Percentiles rank a stretch among this genome's conserved stretches.
Evolutionary conservation across 108 stramenopile species (phyloP).

Genomic region (Pseudonitzschia multistriata): DNA sequence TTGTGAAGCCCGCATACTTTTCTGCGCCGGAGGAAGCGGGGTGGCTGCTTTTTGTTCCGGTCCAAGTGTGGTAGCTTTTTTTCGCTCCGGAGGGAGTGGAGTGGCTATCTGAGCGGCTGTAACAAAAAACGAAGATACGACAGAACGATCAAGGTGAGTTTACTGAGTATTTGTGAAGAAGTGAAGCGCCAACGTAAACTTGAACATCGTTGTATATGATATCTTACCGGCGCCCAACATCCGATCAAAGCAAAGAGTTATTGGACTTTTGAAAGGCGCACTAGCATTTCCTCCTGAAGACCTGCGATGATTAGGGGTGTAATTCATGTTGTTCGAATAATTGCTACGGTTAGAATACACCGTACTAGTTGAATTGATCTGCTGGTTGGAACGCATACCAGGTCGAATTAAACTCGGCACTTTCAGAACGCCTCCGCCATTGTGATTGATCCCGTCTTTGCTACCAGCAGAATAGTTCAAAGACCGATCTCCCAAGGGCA

Average conservation of each 20-base stretch:
- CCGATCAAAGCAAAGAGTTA: slow-evolving; percentile 46
- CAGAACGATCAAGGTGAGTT: neutral
- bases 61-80: slow-evolving; percentile 2
- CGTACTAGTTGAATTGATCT: neutral
- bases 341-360: neutral
- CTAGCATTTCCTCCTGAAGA: neutral
- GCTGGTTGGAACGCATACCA: neutral
- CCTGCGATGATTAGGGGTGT: slow-evolving; percentile 3
- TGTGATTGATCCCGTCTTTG: neutral
- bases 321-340: neutral
- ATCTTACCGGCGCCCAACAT: slow-evolving; percentile 58
- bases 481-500: slow-evolving; percentile 9
- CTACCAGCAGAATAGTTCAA: neutral
- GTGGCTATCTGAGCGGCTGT: slow-evolving; percentile 8
- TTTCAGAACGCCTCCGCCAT: neutral
- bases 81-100: slow-evolving; percentile 10
- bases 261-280: slow-evolving; percentile 42
- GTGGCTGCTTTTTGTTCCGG: slow-evolving; percentile 3
- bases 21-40: neutral
- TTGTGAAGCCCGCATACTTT: neutral
- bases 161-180: neutral
- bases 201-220: neutral
- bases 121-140: neutral
- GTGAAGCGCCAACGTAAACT: neutral
- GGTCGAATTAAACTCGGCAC: neutral